These are phyloP conservation scores for Lodderomyces jiufengensis DNA, from an alignment of 1,139 yeast genomes.

Conservation along the genomic window DNA sequence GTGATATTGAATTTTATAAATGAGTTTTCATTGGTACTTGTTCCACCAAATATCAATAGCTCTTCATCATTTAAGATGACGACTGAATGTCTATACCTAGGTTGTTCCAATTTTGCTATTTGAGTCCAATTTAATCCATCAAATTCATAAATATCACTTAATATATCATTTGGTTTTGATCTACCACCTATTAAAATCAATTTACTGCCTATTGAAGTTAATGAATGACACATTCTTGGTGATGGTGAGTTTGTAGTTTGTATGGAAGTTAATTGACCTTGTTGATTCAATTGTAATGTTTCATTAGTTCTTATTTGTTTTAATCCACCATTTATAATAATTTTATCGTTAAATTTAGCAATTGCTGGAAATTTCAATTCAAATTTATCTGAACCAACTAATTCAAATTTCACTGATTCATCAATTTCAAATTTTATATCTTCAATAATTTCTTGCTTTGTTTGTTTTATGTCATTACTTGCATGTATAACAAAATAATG, in stretches of 20 bases:
- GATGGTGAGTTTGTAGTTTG: constrained; percentile 17
- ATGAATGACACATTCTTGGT: constrained; percentile 61
- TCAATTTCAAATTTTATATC: constrained; percentile 7
- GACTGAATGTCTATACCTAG: constrained; percentile 55
- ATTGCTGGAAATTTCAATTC: constrained; percentile 48
- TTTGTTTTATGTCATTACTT: constrained; percentile 30
- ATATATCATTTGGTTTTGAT: constrained; percentile 50
- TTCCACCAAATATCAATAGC: constrained; percentile 49
- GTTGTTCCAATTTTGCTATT: constrained; percentile 34
- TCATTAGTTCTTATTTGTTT: constrained; percentile 38
- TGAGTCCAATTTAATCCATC: constrained; percentile 26
- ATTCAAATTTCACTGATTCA: constrained; percentile 8
- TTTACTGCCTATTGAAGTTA: constrained; percentile 30
- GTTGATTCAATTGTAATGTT: constrained; percentile 13
- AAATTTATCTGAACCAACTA: constrained; percentile 12
- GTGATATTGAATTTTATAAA: constrained; percentile 20
- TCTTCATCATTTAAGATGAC: constrained; percentile 28
- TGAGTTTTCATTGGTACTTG: constrained; percentile 11
- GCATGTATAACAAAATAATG: constrained; percentile 73
- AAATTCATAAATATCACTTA: constrained; percentile 30
- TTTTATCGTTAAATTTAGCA: constrained; percentile 19
- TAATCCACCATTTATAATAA: constrained; percentile 54
- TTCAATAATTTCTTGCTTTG: not conserved
- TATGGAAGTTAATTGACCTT: constrained; percentile 3
- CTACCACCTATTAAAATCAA: constrained; percentile 66